Conservation (phyloP, 1,139 yeast genomes). For the Suhomyces kunorum region DNA sequence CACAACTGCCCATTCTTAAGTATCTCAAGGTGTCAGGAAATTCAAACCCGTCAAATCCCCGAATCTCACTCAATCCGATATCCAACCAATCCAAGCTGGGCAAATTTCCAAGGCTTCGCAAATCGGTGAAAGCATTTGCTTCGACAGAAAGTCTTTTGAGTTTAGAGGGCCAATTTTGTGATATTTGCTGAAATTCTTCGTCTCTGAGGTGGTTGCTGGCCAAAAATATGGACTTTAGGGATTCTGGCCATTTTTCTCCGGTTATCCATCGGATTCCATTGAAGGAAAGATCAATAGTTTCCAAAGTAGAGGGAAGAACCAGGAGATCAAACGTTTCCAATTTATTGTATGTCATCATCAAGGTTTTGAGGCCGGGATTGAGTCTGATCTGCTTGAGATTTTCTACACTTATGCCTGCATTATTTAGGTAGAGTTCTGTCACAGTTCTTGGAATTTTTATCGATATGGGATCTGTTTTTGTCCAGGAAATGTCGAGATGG, state of each 20-base stretch:
- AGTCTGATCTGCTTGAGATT: constrained; percentile 18
- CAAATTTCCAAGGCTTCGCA: constrained; percentile 22
- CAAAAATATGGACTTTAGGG: constrained; percentile 28
- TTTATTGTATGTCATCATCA: constrained; percentile 39
- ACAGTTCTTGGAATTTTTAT: constrained; percentile 25
- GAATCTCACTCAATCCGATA: constrained; percentile 5
- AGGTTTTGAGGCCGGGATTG: constrained; percentile 27
- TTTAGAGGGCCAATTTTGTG: constrained; percentile 28
- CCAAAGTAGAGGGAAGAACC: constrained; percentile 28
- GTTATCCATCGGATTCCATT: constrained; percentile 20
- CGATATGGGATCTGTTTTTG: constrained; percentile 17
- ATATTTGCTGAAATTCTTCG: constrained; percentile 19
- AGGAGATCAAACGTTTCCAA: constrained; percentile 24
- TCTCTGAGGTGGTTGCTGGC: constrained; percentile 27
- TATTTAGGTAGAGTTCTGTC: constrained; percentile 34
- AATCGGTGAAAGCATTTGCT: constrained; percentile 26
- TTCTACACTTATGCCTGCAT: constrained; percentile 25
- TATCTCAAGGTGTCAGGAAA: constrained; percentile 19
- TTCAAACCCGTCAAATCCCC: constrained; percentile 1
- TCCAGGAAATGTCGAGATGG: constrained; percentile 43
- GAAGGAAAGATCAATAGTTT: constrained; percentile 32
- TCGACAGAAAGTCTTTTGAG: constrained; percentile 28
- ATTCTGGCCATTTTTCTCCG: constrained; percentile 31
- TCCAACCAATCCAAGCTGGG: constrained; percentile 20
- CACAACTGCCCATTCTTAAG: constrained; percentile 20